A percentile compares a stretch with the other conserved stretches of the same genome.
These are phyloP conservation scores for Kwoniella newhampshirensis DNA, from an alignment of 768 basidiomycete species.

Conservation along the genomic window DNA sequence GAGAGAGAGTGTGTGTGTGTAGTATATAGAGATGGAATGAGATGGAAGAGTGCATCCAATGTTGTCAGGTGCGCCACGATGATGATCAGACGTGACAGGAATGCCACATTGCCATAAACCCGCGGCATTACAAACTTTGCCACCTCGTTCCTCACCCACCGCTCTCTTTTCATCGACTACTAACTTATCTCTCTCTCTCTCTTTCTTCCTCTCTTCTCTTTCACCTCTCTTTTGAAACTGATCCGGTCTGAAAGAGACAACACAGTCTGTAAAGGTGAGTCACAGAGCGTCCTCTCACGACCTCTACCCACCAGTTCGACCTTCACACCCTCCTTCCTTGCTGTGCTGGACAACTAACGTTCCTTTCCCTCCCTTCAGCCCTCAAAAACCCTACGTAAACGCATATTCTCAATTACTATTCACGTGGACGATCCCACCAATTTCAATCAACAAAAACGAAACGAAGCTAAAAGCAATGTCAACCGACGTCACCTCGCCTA, in stretches of 20 bases:
- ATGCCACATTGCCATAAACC: not conserved
- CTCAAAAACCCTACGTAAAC: constrained; percentile 51
- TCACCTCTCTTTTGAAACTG: constrained; percentile 15
- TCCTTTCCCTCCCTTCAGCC: constrained; percentile 6
- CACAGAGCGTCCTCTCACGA: not conserved
- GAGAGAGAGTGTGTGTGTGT: too few species aligned
- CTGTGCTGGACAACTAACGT: too few species aligned
- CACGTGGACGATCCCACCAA: constrained; percentile 51
- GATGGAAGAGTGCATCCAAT: too few species aligned
- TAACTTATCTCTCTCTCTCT: constrained; percentile 2
- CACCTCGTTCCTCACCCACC: not conserved
- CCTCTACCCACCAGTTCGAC: too few species aligned
- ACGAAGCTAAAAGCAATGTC: constrained; percentile 27
- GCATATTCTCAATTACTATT: constrained; percentile 27
- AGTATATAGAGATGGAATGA: too few species aligned
- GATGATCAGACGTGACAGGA: constrained; percentile 1
- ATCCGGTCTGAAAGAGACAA: not conserved
- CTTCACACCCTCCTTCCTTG: too few species aligned
- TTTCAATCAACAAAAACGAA: constrained; percentile 20
- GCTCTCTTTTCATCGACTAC: constrained; percentile 7
- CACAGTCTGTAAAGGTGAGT: constrained; percentile 22
- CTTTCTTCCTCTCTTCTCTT: constrained; percentile 4
- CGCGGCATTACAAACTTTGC: constrained; percentile 2
- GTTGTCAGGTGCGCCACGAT: too few species aligned
- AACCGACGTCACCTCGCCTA: constrained; percentile 32